Evolutionary conservation across 768 basidiomycete genomes (phyloP).

Genomic region (Termitomyces heimii): DNA sequence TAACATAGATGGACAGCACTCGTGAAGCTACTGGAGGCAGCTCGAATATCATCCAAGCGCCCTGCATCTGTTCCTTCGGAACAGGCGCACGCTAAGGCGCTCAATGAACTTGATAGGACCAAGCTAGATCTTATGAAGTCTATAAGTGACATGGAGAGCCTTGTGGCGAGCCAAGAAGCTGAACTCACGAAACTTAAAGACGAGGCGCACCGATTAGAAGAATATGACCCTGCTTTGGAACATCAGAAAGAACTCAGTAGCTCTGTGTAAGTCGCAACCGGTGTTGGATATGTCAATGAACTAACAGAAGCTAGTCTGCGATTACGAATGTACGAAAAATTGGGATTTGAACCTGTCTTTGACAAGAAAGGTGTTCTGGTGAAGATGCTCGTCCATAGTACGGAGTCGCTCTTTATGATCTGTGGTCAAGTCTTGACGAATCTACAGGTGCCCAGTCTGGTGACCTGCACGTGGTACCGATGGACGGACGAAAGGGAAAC

Average conservation of each 20-base stretch:
- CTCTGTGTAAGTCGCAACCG: conserved; percentile 43
- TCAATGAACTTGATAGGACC: conserved; percentile 62
- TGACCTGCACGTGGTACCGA: conserved; percentile 37
- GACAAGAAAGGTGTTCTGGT: conserved; percentile 41
- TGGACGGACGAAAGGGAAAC: conserved; percentile 26
- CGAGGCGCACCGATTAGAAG: conserved; percentile 53
- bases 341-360: conserved; percentile 66
- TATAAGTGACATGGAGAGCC: conserved; percentile 65
- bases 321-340: conserved; percentile 58
- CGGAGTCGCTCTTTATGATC: neutral
- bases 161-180: conserved; percentile 61
- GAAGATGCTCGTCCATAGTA: conserved; percentile 68
- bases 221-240: conserved; percentile 66
- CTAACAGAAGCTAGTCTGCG: conserved; percentile 42
- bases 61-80: conserved; percentile 66
- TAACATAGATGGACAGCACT: conserved; percentile 39
- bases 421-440: neutral
- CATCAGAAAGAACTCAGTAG: conserved; percentile 68
- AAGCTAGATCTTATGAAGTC: conserved; percentile 66
- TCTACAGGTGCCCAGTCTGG: conserved; percentile 42
- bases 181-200: conserved; percentile 67
- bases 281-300: neutral
- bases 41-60: conserved; percentile 63
- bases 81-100: conserved; percentile 48
- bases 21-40: conserved; percentile 58